Base-by-base conservation (phyloP, 306 rosid genomes). In the Mucuna pruriens region DNA sequence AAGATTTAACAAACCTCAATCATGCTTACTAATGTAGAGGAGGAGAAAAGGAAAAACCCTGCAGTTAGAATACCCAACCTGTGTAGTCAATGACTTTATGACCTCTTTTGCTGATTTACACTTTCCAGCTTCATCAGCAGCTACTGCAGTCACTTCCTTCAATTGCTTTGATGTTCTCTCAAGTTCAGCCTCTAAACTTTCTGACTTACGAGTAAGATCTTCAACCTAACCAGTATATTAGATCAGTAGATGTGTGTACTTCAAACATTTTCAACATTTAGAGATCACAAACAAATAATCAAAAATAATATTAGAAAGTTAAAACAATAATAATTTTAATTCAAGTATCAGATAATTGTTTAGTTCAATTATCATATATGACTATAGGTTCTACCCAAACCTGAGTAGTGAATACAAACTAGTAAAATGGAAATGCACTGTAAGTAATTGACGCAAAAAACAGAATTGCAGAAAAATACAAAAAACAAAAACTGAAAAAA, bases 81-180 rank as follows among this genome's bases (percentile, higher is more conserved):
- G 99, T 81, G 89, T 77, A 70, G 96, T 89, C 69, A 95, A 85
- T 74, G 94, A 95, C 88, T 90, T 91, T 71, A 93, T 93, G 83
- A 90, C 94, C 84, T 89, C 98, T 87, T 95, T 95, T 4, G 94
- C 97, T 80, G 99, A 91, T 88, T 90, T 89, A 89, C 94, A 88
- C 84, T 91, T 95, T 84, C 84, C 94, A 51, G 96, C 93, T 89
- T 95, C 98, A 58, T 90, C 96, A 52, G 92, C 84, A 60, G 98
- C 98, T 82, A 95, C 83, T 64, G 89, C 85, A 78, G 92, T 88
- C 84, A 89, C 90, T 69, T 93, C 97, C 87, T 88, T 78, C 92
- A 93, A 79, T 78, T 93, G 88, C 74, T 86, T 90, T 84, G 91
- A 66, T 78, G 94, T 89, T 82, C 89, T 90, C 66, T 82, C 93